A percentile compares a stretch with the other conserved stretches of the same genome.
These are phyloP conservation scores for Monosporozyma solicola DNA, from an alignment of 805 yeast species.

Conservation along the genomic window DNA sequence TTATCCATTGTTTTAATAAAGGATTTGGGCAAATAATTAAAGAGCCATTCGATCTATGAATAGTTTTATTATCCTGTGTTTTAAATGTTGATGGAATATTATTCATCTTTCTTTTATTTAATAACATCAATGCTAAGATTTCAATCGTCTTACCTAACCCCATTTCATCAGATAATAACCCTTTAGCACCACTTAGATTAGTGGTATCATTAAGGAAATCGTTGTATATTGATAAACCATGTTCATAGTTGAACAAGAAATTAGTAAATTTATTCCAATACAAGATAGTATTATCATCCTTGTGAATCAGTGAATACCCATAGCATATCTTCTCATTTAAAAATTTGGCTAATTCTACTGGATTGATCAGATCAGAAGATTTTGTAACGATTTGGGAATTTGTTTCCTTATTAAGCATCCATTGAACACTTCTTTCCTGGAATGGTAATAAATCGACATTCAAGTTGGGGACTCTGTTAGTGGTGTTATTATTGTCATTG, in stretches of 20 bases:
- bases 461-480: constrained; percentile 6
- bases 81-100: constrained; percentile 2
- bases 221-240: constrained; percentile 13
- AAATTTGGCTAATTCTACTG: constrained; percentile 9
- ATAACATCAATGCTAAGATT: constrained; percentile 51
- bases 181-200: constrained; percentile 30
- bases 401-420: constrained; percentile 26
- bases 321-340: constrained; percentile 20
- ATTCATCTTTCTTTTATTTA: constrained; percentile 45
- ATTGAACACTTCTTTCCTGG: constrained; percentile 25
- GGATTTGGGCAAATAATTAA: constrained; percentile 81
- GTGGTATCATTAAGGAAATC: constrained; percentile 3
- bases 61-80: constrained; percentile 13
- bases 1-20: constrained; percentile 77
- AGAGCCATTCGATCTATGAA: constrained; percentile 52
- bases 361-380: not conserved
- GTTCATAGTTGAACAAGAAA: constrained; percentile 14
- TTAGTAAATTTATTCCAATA: constrained; percentile 31
- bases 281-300: not conserved
- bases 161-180: constrained; percentile 89
- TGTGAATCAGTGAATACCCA: constrained; percentile 21
- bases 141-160: constrained; percentile 95
- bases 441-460: constrained; percentile 23
- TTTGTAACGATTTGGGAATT: not conserved
- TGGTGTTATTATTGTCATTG: not conserved